Conservation (phyloP, 768 basidiomycete genomes). For the Mycena chlorophos region DNA sequence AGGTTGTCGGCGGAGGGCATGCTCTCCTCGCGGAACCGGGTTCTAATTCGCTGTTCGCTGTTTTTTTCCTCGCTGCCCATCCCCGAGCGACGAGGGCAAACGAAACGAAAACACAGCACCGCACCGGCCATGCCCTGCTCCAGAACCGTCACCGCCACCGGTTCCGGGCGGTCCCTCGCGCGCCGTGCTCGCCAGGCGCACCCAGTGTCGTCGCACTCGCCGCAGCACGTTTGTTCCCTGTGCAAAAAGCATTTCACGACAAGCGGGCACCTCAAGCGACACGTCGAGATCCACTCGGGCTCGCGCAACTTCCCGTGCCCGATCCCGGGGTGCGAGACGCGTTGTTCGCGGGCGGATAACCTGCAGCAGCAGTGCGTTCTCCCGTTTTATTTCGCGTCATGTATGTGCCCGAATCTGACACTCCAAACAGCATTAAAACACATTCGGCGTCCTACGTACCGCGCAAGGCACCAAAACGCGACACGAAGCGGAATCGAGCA, state of each 20-base stretch:
- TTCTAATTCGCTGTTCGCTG: neutral
- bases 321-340: neutral
- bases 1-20: neutral
- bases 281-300: conserved; percentile 1
- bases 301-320: neutral
- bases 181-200: neutral
- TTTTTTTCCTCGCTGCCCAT: too few species aligned
- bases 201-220: neutral
- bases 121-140: neutral
- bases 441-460: neutral
- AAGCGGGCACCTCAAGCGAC: conserved; percentile 1
- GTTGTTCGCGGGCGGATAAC: neutral
- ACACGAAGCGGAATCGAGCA: neutral
- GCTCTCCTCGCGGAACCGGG: neutral
- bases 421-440: neutral
- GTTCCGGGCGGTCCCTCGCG: neutral
- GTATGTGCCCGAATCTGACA: neutral
- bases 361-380: neutral
- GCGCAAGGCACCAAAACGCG: neutral
- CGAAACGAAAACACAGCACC: neutral
- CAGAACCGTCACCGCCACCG: neutral
- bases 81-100: too few species aligned
- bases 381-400: neutral
- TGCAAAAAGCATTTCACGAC: neutral
- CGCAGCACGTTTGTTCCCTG: neutral